Evolutionary conservation across 768 basidiomycete genomes (phyloP).

Genomic region (Leucocoprinus sp.): DNA sequence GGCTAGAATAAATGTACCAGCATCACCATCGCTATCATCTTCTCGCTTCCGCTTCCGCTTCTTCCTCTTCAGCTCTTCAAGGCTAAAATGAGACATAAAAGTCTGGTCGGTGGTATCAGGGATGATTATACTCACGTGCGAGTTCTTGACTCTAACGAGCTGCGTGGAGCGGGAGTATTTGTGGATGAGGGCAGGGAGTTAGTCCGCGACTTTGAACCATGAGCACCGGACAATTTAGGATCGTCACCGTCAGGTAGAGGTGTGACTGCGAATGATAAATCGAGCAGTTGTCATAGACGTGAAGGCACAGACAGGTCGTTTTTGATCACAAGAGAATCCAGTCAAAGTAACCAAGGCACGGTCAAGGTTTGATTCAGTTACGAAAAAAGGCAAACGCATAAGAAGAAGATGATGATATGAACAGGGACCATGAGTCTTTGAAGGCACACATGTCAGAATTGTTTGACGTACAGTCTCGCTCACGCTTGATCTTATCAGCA

Average conservation of each 20-base stretch:
- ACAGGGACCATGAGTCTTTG: slow-evolving; percentile 15
- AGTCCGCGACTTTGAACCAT: slow-evolving; percentile 36
- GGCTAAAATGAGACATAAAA: slow-evolving; percentile 14
- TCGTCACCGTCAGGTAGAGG: slow-evolving; percentile 49
- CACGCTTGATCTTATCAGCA: slow-evolving; percentile 65
- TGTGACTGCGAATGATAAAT: slow-evolving; percentile 22
- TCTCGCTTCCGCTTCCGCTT: slow-evolving; percentile 85
- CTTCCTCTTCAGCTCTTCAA: slow-evolving; percentile 62
- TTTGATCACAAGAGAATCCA: not conserved
- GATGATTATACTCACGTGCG: slow-evolving; percentile 39
- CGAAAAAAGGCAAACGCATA: slow-evolving; percentile 24
- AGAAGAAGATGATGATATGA: slow-evolving; percentile 6
- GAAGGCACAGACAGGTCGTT: not conserved
- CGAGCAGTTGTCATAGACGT: slow-evolving; percentile 1
- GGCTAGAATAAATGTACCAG: slow-evolving; percentile 29
- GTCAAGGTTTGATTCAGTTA: not conserved
- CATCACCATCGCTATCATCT: slow-evolving; percentile 62
- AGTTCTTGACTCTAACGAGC: slow-evolving; percentile 50
- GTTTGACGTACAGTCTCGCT: slow-evolving; percentile 63
- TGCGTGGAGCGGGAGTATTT: slow-evolving; percentile 40
- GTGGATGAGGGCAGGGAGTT: slow-evolving; percentile 37
- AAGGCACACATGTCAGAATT: slow-evolving; percentile 13
- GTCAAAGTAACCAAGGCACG: not conserved
- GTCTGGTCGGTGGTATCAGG: not conserved
- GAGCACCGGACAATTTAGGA: slow-evolving; percentile 23